A percentile compares a stretch with the other conserved stretches of the same genome.
These are phyloP conservation scores for Symbiodinium natans DNA, from an alignment of 73 alveolate genomes.

Conservation along the genomic window DNA sequence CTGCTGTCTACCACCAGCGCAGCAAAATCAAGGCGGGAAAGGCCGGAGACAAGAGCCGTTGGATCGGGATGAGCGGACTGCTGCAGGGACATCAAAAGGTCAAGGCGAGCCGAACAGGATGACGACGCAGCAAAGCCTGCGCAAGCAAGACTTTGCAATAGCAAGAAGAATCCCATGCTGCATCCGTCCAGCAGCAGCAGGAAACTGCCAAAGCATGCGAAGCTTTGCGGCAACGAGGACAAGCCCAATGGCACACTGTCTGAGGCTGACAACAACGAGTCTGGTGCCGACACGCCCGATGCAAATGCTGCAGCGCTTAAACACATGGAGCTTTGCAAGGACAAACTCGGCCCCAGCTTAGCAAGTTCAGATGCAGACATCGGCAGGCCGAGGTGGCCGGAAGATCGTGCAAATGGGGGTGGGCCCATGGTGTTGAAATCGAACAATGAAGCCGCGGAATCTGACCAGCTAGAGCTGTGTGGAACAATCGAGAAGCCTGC, in stretches of 20 bases:
- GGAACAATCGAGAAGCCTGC: not conserved
- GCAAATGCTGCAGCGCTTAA: not conserved
- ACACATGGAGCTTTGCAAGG: not conserved
- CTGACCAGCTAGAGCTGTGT: not conserved
- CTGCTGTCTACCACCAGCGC: not conserved
- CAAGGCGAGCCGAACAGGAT: no score
- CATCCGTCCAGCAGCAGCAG: not conserved
- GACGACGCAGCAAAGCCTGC: not conserved
- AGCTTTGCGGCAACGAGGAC: not conserved
- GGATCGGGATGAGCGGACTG: not conserved
- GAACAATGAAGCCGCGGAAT: not conserved
- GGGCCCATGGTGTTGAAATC: not conserved
- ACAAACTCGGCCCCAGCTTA: not conserved
- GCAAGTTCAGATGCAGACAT: not conserved
- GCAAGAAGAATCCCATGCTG: not conserved
- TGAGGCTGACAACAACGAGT: not conserved
- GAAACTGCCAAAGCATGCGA: constrained; percentile 5
- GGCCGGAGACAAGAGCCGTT: not conserved
- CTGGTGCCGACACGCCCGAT: not conserved
- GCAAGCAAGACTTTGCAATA: not conserved
- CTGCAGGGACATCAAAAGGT: not conserved
- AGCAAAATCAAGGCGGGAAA: not conserved
- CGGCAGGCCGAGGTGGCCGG: not conserved
- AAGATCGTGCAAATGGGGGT: not conserved
- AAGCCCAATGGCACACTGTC: not conserved